Evolutionary conservation across 257 asterid species (phyloP), one percentile per base, ranked within the genome.

Genomic region (Perilla frutescens): DNA sequence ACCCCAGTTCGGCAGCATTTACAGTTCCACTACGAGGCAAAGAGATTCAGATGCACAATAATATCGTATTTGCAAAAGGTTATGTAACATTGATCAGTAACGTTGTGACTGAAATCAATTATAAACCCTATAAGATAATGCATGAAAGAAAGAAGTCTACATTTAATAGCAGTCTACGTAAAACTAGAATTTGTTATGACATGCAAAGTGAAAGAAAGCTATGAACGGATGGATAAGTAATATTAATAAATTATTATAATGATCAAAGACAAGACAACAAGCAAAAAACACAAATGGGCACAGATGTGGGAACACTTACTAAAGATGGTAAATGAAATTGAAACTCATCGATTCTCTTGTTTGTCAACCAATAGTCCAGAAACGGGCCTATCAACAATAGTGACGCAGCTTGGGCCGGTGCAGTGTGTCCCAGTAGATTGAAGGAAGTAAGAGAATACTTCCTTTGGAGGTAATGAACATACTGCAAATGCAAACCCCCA

Each of bases 361-460:
- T 77, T 41, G 98, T 95, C 89, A 95, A 80, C 99, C 97, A 92
- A 77, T 92, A 92, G 88, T 95, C 99, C 77, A 95, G 81, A 81
- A 95, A 85, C 5, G 99, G 98, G 74, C 99, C 99, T 61, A 92
- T 2, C 75, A 90, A 63, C 79, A 95, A 78, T 70, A 95, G 81
- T n/a, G 98, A 82, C 62, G 77, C 98, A 76, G 99, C 99, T 85
- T 92, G 99, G 58, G 82, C 95, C 14, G 99, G 99, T 73, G 99
- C 98, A 37, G 98, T 92, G 82, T 95, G 99, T 56, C 99, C 99
- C 77, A 95, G 92, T 68, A 95, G 92, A 85, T 89, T 95, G 88
- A 95, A 95, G 70, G 99, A 95, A 69, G 92, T 85, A 72, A 95
- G 96, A 54, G 99, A 90, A 66, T 92, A 95, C 87, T 94, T 94